These are phyloP conservation scores for Dothideomycetes sp. DNA, from an alignment of 2,329 filamentous ascomycete species.

Conservation along the genomic window DNA sequence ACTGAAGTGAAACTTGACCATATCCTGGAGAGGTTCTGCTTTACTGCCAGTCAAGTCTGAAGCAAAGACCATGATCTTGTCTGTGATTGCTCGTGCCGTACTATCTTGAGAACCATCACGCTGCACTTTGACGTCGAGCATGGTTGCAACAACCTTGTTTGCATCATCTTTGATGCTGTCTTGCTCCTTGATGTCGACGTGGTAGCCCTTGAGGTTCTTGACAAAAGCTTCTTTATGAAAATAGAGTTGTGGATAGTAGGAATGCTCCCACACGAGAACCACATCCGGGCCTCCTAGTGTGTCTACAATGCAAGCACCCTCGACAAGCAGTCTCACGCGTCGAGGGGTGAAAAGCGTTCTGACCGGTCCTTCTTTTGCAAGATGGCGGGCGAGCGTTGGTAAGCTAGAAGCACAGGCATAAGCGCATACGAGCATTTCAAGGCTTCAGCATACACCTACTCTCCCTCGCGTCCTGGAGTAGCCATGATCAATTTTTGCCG, in stretches of 20 bases:
- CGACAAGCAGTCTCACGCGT: conserved; percentile 26
- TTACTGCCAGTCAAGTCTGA: not conserved
- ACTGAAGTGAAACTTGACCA: conserved; percentile 14
- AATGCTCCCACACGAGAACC: conserved; percentile 34
- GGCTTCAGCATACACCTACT: not conserved
- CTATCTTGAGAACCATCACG: conserved; percentile 2
- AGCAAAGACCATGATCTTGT: conserved; percentile 27
- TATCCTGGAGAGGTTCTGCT: conserved; percentile 4
- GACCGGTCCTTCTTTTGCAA: conserved; percentile 31
- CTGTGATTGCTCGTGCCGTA: conserved; percentile 12
- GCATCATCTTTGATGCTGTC: conserved; percentile 17
- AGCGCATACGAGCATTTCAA: no score
- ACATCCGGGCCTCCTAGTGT: conserved; percentile 27
- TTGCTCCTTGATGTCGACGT: conserved; percentile 14
- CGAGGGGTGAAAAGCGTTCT: conserved; percentile 25
- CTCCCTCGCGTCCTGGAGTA: conserved; percentile 5
- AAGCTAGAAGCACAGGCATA: conserved; percentile 23
- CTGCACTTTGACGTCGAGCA: conserved; percentile 19
- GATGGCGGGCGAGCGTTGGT: conserved; percentile 32
- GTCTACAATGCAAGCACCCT: conserved; percentile 26
- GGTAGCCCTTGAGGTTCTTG: not conserved
- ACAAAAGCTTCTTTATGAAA: conserved; percentile 18
- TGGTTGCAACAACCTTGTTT: conserved; percentile 18
- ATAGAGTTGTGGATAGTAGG: conserved; percentile 39
- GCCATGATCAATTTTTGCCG: conserved; percentile 5